Conservation (phyloP, 1,284 basidiomycete genomes). For the Ganoderma leucocontextum region DNA sequence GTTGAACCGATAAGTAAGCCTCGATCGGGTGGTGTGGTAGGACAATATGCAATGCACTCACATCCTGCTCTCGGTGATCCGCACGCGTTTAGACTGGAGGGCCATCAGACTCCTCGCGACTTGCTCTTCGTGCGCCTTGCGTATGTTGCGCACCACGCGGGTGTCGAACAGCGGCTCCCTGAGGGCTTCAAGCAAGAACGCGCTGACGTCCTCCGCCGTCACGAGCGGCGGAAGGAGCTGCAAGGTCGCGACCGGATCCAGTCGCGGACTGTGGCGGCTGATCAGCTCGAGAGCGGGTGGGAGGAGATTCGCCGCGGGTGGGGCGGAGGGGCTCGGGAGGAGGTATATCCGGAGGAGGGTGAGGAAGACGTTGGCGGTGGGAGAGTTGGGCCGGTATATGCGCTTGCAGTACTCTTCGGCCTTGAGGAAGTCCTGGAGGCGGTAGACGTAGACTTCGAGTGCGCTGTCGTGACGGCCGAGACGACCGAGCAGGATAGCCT, state of each 20-base stretch:
- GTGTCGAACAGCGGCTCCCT: slow-evolving; percentile 73
- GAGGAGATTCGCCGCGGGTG: slow-evolving; percentile 57
- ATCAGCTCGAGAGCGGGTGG: slow-evolving; percentile 87
- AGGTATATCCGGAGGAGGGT: slow-evolving; percentile 90
- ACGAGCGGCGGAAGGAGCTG: slow-evolving; percentile 90
- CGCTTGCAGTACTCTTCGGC: slow-evolving; percentile 96
- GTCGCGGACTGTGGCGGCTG: slow-evolving; percentile 79
- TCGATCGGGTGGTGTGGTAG: not conserved
- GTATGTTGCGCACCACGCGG: slow-evolving; percentile 71
- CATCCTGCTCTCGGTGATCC: slow-evolving; percentile 92
- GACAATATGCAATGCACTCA: slow-evolving; percentile 47
- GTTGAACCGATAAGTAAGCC: slow-evolving; percentile 8
- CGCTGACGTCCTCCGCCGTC: slow-evolving; percentile 78
- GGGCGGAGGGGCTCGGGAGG: slow-evolving; percentile 55
- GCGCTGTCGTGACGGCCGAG: slow-evolving; percentile 94
- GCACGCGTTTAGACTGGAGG: slow-evolving; percentile 85
- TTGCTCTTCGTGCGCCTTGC: slow-evolving; percentile 77
- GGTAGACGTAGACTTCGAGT: slow-evolving; percentile 91
- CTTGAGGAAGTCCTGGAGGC: slow-evolving; percentile 80
- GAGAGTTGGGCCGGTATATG: slow-evolving; percentile 69
- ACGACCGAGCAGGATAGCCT: slow-evolving; percentile 90
- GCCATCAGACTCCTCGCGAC: slow-evolving; percentile 76
- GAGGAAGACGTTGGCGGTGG: slow-evolving; percentile 78
- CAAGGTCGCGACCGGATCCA: slow-evolving; percentile 85
- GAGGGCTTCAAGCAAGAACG: slow-evolving; percentile 83